A percentile compares a stretch with the other conserved stretches of the same genome.
phyloP scores from a whole-genome alignment of 306 rosid species.

The Astragalus glycyphyllos region DNA sequence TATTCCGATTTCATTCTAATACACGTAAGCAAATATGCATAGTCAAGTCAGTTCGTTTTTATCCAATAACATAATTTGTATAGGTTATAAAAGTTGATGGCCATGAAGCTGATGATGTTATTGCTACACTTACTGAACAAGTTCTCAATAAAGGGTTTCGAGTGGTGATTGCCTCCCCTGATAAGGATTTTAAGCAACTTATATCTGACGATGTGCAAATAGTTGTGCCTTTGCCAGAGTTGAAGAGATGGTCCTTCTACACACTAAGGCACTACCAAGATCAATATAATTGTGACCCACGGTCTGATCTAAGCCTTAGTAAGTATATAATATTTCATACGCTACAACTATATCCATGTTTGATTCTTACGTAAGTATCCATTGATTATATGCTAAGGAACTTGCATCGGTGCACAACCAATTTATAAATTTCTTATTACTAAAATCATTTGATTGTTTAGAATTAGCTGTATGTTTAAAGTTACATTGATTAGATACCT shows the following conservation, averaged over 20 bases:
- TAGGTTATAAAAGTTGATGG: conserved; percentile 74
- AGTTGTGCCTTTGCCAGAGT: conserved; percentile 85
- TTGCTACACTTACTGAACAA: conserved; percentile 82
- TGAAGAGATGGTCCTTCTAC: conserved; percentile 92
- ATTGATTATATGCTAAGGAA: conserved; percentile 1
- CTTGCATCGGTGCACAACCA: conserved; percentile 1
- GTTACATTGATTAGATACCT: conserved; percentile 25
- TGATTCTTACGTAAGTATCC: conserved; percentile 19
- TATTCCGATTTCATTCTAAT: background rate
- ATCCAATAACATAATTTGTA: conserved; percentile 19
- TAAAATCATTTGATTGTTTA: conserved; percentile 1
- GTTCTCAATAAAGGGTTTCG: conserved; percentile 63
- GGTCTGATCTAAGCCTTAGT: conserved; percentile 89
- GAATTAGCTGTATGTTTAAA: background rate
- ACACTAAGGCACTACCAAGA: conserved; percentile 75
- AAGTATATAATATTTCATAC: conserved; percentile 50
- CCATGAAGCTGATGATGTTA: conserved; percentile 96
- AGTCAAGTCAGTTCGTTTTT: background rate
- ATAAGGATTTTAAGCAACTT: conserved; percentile 95
- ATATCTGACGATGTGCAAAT: conserved; percentile 90
- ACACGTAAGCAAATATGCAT: conserved; percentile 1
- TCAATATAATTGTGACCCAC: conserved; percentile 84
- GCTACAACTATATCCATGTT: conserved; percentile 15
- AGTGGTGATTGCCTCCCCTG: conserved; percentile 93
- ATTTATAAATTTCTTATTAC: background rate